Evolutionary conservation across 805 yeast genomes (phyloP).

Genomic region (Barnettozyma wickerhamii): DNA sequence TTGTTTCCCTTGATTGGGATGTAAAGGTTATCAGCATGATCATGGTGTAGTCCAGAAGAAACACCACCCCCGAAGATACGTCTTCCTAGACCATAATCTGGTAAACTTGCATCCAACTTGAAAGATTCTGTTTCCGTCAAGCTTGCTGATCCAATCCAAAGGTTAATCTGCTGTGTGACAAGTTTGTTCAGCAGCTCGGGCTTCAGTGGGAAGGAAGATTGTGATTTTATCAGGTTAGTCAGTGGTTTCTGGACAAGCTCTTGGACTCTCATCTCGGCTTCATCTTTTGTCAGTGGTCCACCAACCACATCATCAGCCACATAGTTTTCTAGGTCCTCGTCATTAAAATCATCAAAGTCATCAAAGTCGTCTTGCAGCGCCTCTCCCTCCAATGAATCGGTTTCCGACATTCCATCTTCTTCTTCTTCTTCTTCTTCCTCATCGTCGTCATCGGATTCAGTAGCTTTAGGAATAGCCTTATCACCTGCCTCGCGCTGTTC

Average conservation of each 20-base stretch:
- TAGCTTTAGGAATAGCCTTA: too few species aligned
- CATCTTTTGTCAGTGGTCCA: slow-evolving; percentile 28
- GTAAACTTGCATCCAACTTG: slow-evolving; percentile 16
- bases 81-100: slow-evolving; percentile 45
- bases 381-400: slow-evolving; percentile 39
- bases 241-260: slow-evolving; percentile 63
- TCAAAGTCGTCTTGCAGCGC: slow-evolving; percentile 49
- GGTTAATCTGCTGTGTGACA: slow-evolving; percentile 65
- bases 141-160: slow-evolving; percentile 58
- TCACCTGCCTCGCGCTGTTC: slow-evolving; percentile 10
- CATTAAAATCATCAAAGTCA: slow-evolving; percentile 27
- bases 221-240: slow-evolving; percentile 33
- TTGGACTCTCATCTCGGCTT: slow-evolving; percentile 37
- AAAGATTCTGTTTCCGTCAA: slow-evolving; percentile 12
- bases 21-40: slow-evolving; percentile 74
- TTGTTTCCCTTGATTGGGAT: slow-evolving; percentile 56
- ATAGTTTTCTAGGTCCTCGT: slow-evolving; percentile 15
- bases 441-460: slow-evolving; percentile 17
- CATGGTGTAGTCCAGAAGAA: slow-evolving; percentile 76
- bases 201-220: slow-evolving; percentile 34
- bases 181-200: slow-evolving; percentile 40
- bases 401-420: slow-evolving; percentile 28
- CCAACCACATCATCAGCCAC: slow-evolving; percentile 15
- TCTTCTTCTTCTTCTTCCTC: slow-evolving; percentile 14
- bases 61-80: slow-evolving; percentile 53